Base-by-base conservation (phyloP, 805 yeast genomes). In the Cyberlindnera mrakii region DNA sequence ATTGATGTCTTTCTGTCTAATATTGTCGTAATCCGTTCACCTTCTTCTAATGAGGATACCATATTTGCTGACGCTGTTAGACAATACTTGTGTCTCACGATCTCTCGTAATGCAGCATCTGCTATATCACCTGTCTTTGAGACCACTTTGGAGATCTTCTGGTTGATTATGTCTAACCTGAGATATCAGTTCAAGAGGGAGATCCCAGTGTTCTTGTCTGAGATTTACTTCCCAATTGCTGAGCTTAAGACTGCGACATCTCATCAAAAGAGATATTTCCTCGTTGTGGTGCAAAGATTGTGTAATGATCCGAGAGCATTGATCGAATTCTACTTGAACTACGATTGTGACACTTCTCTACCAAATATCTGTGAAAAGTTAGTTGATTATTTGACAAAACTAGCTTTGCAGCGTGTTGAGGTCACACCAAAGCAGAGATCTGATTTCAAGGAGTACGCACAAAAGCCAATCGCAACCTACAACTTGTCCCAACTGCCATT, bases 91-190 rank as follows among this genome's bases (percentile, higher is more conserved):
- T 85, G 96, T 57, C 71, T 87, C 36, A 75, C 90, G 2, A 71
- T 93, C 40, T 83, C 96, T 1, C 77, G 95, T 61, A 93, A 95
- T 65, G 96, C 97, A 0, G 91, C 97, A 0, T 86, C 95, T 13
- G 83, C 93, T 4, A 69, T 87, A 36, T 85, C 96, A 0, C 91
- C 97, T 3, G 93, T 93, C 8, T 93, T 85, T 62, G 97, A 91
- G 58, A 77, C 91, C 9, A 81, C 95, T 4, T 72, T 91, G 33
- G 98, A 93, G 63, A 90, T 95, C 15, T 89, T 89, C 67, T 93
- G 96, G 96, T 68, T 91, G 34, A 70, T 93, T 52, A 71, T 91
- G 33, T 78, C 89, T 19, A 85, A 88, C 54, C 68, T 95, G 53
- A 78, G 99, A 58, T 75, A 84, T 13, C 93, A 85, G 53, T 89